Conservation (phyloP, 2,329 filamentous ascomycete genomes). For the Calycina herbarum region DNA sequence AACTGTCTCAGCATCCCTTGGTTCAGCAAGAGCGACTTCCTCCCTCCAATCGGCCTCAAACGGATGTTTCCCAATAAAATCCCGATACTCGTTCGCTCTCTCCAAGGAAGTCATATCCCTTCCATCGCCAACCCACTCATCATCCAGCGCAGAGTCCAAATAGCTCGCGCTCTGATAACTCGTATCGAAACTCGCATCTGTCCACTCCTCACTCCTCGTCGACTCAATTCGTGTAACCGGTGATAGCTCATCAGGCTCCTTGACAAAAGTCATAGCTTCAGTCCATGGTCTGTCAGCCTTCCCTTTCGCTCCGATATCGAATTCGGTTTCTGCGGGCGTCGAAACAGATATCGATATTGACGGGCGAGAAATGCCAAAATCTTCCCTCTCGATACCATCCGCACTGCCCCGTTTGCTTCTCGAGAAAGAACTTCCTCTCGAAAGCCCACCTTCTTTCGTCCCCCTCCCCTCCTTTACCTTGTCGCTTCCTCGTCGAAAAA, state of each 20-base stretch:
- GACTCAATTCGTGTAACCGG: background rate
- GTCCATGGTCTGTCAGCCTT: background rate
- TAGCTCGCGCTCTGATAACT: background rate
- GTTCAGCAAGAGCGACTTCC: background rate
- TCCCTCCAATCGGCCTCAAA: background rate
- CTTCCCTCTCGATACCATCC: background rate
- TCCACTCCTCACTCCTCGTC: background rate
- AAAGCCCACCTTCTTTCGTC: background rate
- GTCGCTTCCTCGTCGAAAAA: background rate
- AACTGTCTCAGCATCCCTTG: background rate
- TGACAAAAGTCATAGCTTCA: background rate
- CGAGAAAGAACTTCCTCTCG: background rate
- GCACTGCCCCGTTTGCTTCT: background rate
- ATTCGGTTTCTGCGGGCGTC: background rate
- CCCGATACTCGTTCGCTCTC: slow-evolving; percentile 1
- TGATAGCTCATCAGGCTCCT: background rate
- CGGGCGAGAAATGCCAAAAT: background rate
- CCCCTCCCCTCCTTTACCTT: background rate
- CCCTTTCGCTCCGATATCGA: background rate
- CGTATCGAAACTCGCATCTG: background rate
- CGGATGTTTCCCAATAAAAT: background rate
- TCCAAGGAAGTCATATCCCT: background rate
- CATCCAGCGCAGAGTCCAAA: background rate
- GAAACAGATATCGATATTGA: background rate
- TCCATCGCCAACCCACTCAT: background rate